Conservation (phyloP, 257 asterid species). For the Mentha longifolia region DNA sequence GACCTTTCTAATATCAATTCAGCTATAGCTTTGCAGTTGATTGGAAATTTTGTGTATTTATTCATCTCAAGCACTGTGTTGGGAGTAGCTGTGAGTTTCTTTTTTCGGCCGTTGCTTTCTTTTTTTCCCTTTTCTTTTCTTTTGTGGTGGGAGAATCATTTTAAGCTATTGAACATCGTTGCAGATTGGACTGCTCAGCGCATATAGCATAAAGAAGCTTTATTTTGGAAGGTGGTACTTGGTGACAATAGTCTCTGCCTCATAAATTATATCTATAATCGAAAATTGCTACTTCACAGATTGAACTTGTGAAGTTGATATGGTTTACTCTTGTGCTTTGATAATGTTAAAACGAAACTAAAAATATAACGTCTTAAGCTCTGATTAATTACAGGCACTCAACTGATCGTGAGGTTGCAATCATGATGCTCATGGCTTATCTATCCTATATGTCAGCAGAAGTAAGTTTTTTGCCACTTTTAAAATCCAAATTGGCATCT, state of each 20-base stretch:
- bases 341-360: background rate
- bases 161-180: conserved; percentile 30
- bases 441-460: conserved; percentile 73
- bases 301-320: conserved; percentile 1
- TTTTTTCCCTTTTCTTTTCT: background rate
- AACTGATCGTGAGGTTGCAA: conserved; percentile 79
- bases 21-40: conserved; percentile 43
- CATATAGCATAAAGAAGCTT: conserved; percentile 64
- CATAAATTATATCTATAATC: background rate
- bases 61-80: conserved; percentile 56
- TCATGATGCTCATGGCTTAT: conserved; percentile 81
- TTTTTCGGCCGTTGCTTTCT: background rate
- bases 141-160: background rate
- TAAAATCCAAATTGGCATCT: conserved; percentile 1
- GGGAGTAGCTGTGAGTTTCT: conserved; percentile 57
- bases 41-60: conserved; percentile 57
- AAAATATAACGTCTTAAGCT: background rate
- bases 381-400: conserved; percentile 61
- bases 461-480: conserved; percentile 43
- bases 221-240: conserved; percentile 75
- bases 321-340: background rate
- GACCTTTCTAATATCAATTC: conserved; percentile 50
- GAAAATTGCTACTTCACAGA: background rate
- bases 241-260: conserved; percentile 19
- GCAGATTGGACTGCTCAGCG: conserved; percentile 67